A percentile compares a stretch with the other conserved stretches of the same genome.
Conservation (phyloP, 306 rosid species). For the Trifolium fragiferum region DNA sequence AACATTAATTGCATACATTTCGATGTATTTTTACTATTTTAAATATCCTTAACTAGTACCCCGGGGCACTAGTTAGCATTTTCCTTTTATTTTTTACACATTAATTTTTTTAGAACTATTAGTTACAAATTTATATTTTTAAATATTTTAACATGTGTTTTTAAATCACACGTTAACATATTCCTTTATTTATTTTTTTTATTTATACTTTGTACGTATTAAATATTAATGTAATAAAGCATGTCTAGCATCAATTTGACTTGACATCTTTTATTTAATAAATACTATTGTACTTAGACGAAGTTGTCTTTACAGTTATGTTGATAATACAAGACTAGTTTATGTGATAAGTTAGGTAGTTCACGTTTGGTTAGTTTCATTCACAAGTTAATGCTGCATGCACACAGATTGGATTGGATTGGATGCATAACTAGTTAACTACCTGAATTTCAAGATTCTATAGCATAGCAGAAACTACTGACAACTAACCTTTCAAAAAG, state of each 20-base stretch:
- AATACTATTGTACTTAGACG: conserved; percentile 5
- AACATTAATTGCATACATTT: no score
- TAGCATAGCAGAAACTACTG: not conserved
- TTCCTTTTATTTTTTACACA: no score
- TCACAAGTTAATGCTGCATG: conserved; percentile 36
- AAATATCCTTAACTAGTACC: no score
- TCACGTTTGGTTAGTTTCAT: conserved; percentile 31
- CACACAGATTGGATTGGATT: not conserved
- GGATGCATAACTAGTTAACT: conserved; percentile 1
- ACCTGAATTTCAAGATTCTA: conserved; percentile 36
- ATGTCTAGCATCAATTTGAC: conserved; percentile 27
- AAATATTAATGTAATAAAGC: no score
- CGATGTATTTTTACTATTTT: no score
- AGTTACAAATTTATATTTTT: no score
- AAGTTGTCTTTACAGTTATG: conserved; percentile 25
- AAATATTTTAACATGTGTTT: no score
- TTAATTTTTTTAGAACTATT: no score
- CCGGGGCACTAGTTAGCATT: no score
- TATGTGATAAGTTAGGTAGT: not conserved
- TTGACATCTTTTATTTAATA: conserved; percentile 15
- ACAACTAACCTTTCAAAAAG: not conserved
- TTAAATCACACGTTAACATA: no score
- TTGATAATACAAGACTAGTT: conserved; percentile 9
- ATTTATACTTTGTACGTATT: no score
- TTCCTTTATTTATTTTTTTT: no score